Base-by-base conservation (phyloP, 345 rosid genomes). In the Melaleuca quinquenervia region DNA sequence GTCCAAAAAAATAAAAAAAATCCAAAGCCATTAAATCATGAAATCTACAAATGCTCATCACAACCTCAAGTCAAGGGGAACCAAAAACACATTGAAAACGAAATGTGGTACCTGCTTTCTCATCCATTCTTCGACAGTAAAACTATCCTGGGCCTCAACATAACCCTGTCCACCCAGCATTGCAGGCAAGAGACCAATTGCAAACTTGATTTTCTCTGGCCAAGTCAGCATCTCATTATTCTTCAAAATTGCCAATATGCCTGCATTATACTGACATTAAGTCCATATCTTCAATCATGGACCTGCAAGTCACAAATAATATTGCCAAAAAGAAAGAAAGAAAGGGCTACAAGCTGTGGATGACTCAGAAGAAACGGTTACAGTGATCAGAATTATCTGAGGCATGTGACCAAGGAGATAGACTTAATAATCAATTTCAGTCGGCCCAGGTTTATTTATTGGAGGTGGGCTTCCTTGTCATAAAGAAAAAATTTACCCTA, bases 131-230 rank as follows among this genome's bases (percentile, higher is more conserved):
- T 92, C 88, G 88, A 95, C 98, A 82, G 89, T 87, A 84, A 96
- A 86, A 90, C 96, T 97, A 92, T 97, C 98, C 90, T 97, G 98
- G 86, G 98, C 98, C 88, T 97, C 95, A 83, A 97, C 99, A 91
- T 97, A 96, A 76, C 97, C 88, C 88, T 96, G 98, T 82, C 98
- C 98, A 50, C 99, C 99, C 44, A 93, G 56, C 86, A 97, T 97
- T 83, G 98, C 98, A n/a, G 98, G 98, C 56, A 97, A 90, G 82
- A 97, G 98, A 82, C 99, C 98, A 84, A 95, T 95, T 29, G 99
- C 99, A 93, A 97, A 97, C 91, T 95, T 97, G 75, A 93, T 92
- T 89, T 97, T 97, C 90, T 97, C 98, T 20, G 98, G 96, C 99
- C 99, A 97, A 52, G 98, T 95, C 88, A 97, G 92, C 98, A 97